Evolutionary conservation across 306 rosid species (phyloP).

Genomic region (Cucumis melo): DNA sequence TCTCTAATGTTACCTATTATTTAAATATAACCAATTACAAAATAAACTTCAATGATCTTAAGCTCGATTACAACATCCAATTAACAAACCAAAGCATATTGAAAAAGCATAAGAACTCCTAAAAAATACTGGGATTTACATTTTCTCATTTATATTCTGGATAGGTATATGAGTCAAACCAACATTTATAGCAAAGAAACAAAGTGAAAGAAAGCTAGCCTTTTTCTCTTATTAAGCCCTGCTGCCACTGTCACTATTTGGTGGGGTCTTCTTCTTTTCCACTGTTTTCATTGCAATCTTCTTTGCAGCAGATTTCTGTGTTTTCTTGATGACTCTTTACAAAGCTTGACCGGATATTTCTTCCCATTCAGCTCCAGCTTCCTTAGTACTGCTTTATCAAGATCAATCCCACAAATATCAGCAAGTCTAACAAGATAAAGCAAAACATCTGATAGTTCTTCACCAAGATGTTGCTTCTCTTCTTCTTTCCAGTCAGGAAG

Average conservation of each 20-base stretch:
- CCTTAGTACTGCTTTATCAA: conserved; percentile 3
- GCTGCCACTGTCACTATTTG: not conserved
- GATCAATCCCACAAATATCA: conserved; percentile 12
- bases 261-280: not conserved
- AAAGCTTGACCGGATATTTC: conserved; percentile 14
- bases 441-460: conserved; percentile 16
- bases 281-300: not conserved
- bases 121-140: not conserved
- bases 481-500: conserved; percentile 15
- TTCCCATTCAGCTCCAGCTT: conserved; percentile 10
- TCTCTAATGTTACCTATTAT: not conserved
- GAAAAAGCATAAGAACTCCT: not conserved
- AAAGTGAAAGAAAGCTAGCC: too few relatives aligned
- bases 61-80: not conserved
- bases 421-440: conserved; percentile 10
- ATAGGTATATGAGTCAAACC: not conserved
- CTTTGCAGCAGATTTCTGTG: not conserved
- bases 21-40: not conserved
- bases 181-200: not conserved
- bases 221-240: not conserved
- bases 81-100: not conserved
- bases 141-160: not conserved
- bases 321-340: conserved; percentile 16
- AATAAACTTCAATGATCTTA: not conserved
- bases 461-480: conserved; percentile 10